Conservation (phyloP, 208 protist species). For the Acanthamoeba lenticulata region DNA sequence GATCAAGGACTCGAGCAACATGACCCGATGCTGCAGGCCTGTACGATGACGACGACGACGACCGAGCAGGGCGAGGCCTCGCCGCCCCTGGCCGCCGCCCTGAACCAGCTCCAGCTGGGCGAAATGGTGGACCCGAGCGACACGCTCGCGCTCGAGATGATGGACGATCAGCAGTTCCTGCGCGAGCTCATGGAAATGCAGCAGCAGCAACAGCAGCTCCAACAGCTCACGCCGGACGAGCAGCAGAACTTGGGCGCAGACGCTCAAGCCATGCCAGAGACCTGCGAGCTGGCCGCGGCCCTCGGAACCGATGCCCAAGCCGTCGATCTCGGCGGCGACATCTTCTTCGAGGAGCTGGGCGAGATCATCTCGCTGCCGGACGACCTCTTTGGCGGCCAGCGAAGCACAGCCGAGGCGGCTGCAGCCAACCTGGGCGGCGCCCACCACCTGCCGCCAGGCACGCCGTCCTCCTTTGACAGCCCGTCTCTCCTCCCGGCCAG, state of each 20-base stretch:
- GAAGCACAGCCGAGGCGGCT: not conserved
- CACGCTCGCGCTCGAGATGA: not conserved
- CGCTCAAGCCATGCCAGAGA: too few species aligned
- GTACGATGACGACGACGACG: not conserved
- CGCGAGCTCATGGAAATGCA: not conserved
- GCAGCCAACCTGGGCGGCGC: not conserved
- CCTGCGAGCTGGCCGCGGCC: too few species aligned
- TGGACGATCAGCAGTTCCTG: slow-evolving; percentile 20
- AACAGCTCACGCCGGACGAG: not conserved
- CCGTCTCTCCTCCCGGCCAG: slow-evolving; percentile 20
- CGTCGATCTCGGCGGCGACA: not conserved
- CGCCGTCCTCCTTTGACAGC: not conserved
- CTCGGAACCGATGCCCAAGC: not conserved
- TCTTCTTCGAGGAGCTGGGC: not conserved
- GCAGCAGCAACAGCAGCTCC: not conserved
- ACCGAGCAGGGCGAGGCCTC: too few species aligned
- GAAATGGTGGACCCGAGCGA: not conserved
- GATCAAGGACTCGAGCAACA: too few species aligned
- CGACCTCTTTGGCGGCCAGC: not conserved
- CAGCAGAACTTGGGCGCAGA: not conserved
- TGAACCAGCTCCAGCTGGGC: not conserved
- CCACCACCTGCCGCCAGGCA: too few species aligned
- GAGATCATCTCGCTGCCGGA: slow-evolving; percentile 35
- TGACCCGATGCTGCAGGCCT: too few species aligned
- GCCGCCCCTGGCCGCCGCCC: not conserved